Conservation (phyloP, 495 filamentous ascomycete species). For the Barbatosphaeria neglecta region DNA sequence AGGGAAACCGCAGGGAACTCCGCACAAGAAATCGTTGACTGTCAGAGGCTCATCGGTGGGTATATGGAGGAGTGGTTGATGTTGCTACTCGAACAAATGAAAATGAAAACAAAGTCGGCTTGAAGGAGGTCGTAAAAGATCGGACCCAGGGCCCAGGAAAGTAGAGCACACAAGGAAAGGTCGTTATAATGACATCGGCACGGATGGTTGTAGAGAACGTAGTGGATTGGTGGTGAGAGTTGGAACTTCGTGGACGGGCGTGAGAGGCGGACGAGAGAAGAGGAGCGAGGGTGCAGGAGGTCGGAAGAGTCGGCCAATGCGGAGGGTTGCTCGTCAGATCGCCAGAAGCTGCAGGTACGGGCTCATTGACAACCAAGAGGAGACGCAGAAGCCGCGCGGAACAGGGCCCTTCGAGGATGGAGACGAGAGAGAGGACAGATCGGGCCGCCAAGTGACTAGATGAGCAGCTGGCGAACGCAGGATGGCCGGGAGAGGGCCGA, state of each 20-base stretch:
- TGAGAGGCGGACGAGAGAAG: neutral
- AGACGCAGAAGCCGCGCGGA: neutral
- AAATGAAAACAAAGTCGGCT: conserved; percentile 18
- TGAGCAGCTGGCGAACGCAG: neutral
- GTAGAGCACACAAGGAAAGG: conserved; percentile 39
- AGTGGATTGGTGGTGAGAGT: conserved; percentile 16
- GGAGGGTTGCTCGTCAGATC: neutral
- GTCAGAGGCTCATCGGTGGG: conserved; percentile 57
- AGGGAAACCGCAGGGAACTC: conserved; percentile 37
- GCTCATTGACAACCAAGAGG: neutral
- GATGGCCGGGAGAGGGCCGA: neutral
- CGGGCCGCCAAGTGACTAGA: neutral
- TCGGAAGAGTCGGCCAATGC: neutral
- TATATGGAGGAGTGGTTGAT: conserved; percentile 18
- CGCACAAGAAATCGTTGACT: conserved; percentile 38
- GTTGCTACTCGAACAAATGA: conserved; percentile 45
- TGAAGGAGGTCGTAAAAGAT: conserved; percentile 34
- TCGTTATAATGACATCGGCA: conserved; percentile 61
- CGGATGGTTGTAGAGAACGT: conserved; percentile 26
- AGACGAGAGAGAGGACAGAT: neutral
- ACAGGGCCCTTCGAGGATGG: no score
- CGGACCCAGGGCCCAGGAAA: conserved; percentile 37
- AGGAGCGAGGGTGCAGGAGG: neutral
- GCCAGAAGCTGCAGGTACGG: neutral
- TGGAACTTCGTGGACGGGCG: conserved; percentile 6